Evolutionary conservation across 148 eudicot species (phyloP), one percentile per base, ranked within the genome.

Genomic region (Cornus suecica): DNA sequence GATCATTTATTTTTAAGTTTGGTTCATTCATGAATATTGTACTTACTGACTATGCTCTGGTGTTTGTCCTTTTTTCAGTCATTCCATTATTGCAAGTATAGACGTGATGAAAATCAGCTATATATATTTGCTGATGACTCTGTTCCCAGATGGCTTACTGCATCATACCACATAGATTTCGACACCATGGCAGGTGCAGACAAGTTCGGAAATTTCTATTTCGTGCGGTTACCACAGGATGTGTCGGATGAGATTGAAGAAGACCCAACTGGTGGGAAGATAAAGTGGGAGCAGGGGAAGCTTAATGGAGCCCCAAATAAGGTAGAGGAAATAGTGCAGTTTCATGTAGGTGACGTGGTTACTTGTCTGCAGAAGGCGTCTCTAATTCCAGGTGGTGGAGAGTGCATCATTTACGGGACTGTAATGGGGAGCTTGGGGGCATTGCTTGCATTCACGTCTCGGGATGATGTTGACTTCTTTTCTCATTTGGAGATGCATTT

Each of bases 341-440:
- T 95, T 81, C 99, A 96, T 80, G 91, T 96, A 37, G 99, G 97
- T 77, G 99, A 96, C 78, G 90, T 91, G 37, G 97, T 96, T 45
- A 81, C 91, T 1, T 91, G 98, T 82, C 78, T 96, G 93, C 97
- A 93, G 72, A 96, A 93, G 86, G 98, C 99, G 31, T 91, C 98
- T 80, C 84, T 96, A 24, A 91, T 91, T 70, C 99, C 97, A 34
- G 90, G 94, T 20, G 98, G 99, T 78, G 97, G 92, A 68, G 98
- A 95, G 80, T 87, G 97, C 73, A 86, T 95, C 58, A 84, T 95
- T 20, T 95, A 95, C 81, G 99, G 97, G 45, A 93, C 99, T 76
- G 91, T 93, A n/a, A 95, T 95, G 99, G 99, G 99, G 62, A 95
- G 98, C 77, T 77, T 95, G 78, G 99, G 99, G 32, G 94, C 99